These are phyloP conservation scores for Suhomyces taliae DNA, from an alignment of 1,139 yeast species.

Conservation along the genomic window DNA sequence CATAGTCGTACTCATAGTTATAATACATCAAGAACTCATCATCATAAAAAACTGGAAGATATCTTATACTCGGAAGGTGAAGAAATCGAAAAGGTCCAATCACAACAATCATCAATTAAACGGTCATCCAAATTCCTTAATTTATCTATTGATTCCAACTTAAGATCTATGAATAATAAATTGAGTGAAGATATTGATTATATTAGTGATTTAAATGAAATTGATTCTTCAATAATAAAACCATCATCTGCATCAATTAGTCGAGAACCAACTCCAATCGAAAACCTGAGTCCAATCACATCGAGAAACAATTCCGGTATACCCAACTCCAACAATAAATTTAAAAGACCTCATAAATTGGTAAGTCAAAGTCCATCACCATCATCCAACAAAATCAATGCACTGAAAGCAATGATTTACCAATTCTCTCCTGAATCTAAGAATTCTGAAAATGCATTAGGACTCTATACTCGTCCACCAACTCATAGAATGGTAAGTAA, in stretches of 20 bases:
- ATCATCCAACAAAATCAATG: constrained; percentile 19
- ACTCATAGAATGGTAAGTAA: constrained; percentile 3
- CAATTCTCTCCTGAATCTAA: constrained; percentile 11
- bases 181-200: constrained; percentile 24
- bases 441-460: neutral
- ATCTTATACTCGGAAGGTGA: constrained; percentile 13
- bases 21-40: constrained; percentile 3
- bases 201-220: constrained; percentile 32
- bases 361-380: constrained; percentile 51
- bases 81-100: constrained; percentile 21
- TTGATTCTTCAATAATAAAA: constrained; percentile 21
- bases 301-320: constrained; percentile 12
- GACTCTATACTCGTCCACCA: constrained; percentile 4
- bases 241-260: constrained; percentile 9
- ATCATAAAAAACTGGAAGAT: constrained; percentile 11
- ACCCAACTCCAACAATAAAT: constrained; percentile 29
- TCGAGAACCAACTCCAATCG: constrained; percentile 22
- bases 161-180: constrained; percentile 14
- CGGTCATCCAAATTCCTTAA: constrained; percentile 50
- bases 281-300: constrained; percentile 19
- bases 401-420: constrained; percentile 11
- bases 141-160: constrained; percentile 42
- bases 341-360: constrained; percentile 48
- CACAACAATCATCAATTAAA: constrained; percentile 34
- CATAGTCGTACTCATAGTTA: constrained; percentile 3